Evolutionary conservation across 495 filamentous ascomycete genomes (phyloP).

Genomic region (Neurospora sp.): DNA sequence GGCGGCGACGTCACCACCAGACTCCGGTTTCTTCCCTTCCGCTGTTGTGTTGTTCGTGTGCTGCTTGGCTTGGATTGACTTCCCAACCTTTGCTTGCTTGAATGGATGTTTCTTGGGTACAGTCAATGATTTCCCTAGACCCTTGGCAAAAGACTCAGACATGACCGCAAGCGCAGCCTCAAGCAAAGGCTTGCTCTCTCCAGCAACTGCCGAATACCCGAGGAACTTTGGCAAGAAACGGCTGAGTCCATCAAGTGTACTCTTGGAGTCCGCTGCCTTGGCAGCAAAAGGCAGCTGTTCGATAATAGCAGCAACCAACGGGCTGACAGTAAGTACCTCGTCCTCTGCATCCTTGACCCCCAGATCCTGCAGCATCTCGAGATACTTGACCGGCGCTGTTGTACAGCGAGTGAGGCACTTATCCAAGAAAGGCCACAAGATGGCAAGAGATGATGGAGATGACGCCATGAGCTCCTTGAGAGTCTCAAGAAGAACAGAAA

Average conservation of each 20-base stretch:
- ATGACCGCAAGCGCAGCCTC: slow-evolving; percentile 22
- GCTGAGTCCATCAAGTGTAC: slow-evolving; percentile 32
- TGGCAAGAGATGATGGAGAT: slow-evolving; percentile 2
- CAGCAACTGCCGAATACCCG: slow-evolving; percentile 24
- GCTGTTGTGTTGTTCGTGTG: neutral
- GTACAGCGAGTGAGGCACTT: slow-evolving; percentile 64
- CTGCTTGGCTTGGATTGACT: neutral
- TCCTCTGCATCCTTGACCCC: neutral
- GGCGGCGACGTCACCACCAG: neutral
- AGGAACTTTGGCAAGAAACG: slow-evolving; percentile 51
- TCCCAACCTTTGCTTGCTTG: slow-evolving; percentile 2
- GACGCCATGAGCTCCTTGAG: slow-evolving; percentile 22
- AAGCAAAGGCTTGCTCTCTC: slow-evolving; percentile 33
- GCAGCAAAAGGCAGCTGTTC: slow-evolving; percentile 71
- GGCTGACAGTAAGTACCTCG: slow-evolving; percentile 23
- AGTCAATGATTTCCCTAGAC: neutral
- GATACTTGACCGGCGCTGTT: slow-evolving; percentile 65
- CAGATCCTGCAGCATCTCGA: slow-evolving; percentile 40
- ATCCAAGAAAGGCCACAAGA: slow-evolving; percentile 60
- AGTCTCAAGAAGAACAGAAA: slow-evolving; percentile 45
- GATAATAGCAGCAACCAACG: slow-evolving; percentile 50
- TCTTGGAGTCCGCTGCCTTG: slow-evolving; percentile 33
- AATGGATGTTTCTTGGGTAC: neutral
- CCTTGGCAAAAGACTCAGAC: slow-evolving; percentile 7
- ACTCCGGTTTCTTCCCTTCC: neutral